Evolutionary conservation across 306 rosid species (phyloP).

Genomic region (Dicorynia guianensis): DNA sequence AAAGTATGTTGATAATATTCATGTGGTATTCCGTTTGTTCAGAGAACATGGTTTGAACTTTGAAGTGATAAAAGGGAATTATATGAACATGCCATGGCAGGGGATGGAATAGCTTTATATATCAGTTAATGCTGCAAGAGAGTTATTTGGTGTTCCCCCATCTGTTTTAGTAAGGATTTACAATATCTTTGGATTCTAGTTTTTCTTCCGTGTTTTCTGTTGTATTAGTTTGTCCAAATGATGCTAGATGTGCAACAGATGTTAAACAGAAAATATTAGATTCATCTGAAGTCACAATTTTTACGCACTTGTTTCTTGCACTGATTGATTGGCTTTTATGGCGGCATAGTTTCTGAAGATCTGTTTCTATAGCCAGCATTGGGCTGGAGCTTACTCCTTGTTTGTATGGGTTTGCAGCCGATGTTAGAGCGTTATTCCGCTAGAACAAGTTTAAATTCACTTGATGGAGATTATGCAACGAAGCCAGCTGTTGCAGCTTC

Average conservation of each 20-base stretch:
- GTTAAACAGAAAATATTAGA: neutral
- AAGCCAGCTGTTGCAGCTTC: constrained; percentile 42
- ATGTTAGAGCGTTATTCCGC: constrained; percentile 44
- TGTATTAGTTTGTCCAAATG: neutral
- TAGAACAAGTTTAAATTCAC: constrained; percentile 32
- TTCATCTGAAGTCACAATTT: constrained; percentile 11
- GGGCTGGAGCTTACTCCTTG: constrained; percentile 31
- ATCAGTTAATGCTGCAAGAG: constrained; percentile 10
- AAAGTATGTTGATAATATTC: neutral
- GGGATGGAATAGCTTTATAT: constrained; percentile 5
- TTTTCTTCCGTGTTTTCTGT: neutral
- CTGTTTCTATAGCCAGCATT: constrained; percentile 14
- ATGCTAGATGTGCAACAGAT: neutral
- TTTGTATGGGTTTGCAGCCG: constrained; percentile 38
- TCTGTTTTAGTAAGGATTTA: neutral
- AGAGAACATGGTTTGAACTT: neutral
- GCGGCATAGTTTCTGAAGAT: constrained; percentile 22
- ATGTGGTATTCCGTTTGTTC: neutral
- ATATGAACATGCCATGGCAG: constrained; percentile 3
- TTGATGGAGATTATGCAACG: constrained; percentile 49
- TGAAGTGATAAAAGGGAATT: constrained; percentile 9
- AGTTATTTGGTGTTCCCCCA: neutral
- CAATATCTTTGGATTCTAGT: neutral
- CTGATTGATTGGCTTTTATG: constrained; percentile 7
- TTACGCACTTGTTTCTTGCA: neutral